Conservation (phyloP, 441 rosid genomes). For the Populus hybrid region DNA sequence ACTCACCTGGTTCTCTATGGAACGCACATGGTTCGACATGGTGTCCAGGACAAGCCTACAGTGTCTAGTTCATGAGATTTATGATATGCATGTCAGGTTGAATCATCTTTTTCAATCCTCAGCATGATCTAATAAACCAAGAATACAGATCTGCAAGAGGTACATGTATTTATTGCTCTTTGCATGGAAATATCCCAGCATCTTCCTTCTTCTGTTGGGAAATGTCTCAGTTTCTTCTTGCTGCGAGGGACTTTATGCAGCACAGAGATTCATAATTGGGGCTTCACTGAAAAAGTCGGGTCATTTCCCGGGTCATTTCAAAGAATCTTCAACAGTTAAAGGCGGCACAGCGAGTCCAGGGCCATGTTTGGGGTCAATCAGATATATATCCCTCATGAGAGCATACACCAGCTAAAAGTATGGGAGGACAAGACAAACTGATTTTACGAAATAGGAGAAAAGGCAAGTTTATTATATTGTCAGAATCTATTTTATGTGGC, state of each 20-base stretch:
- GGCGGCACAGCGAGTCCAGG: constrained; percentile 6
- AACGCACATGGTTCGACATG: neutral
- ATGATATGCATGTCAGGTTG: neutral
- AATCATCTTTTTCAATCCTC: neutral
- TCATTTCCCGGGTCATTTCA: constrained; percentile 18
- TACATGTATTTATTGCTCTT: neutral
- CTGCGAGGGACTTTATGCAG: constrained; percentile 10
- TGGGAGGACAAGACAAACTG: constrained; percentile 15
- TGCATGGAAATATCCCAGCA: constrained; percentile 12
- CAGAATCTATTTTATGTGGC: neutral
- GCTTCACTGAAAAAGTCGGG: constrained; percentile 11
- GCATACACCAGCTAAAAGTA: constrained; percentile 13
- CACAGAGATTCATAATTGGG: constrained; percentile 9
- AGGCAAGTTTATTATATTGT: neutral
- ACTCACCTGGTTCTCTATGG: neutral
- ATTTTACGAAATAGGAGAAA: constrained; percentile 12
- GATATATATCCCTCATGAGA: neutral
- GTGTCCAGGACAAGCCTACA: neutral
- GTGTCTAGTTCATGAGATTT: neutral
- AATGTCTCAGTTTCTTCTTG: constrained; percentile 20
- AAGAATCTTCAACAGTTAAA: constrained; percentile 7
- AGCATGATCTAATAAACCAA: neutral
- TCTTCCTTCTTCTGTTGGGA: constrained; percentile 11
- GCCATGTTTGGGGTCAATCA: constrained; percentile 7
- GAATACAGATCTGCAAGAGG: neutral